These are phyloP conservation scores for Oryza longistaminata DNA, from an alignment of 176 grass and related monocot genomes.

Conservation along the genomic window DNA sequence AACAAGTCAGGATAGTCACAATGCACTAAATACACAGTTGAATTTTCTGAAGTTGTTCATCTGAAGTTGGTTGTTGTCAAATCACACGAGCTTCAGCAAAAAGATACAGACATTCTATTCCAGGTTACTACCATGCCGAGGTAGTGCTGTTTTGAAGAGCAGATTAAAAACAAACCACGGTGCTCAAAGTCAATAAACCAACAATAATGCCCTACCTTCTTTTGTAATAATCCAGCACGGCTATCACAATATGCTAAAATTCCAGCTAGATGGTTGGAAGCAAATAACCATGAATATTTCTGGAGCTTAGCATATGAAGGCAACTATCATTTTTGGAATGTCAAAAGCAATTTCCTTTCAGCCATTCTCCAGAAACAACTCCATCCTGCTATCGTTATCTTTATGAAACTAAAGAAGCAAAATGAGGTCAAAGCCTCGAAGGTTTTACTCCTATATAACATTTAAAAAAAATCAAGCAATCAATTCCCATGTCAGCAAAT, in stretches of 20 bases:
- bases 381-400: neutral
- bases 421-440: constrained; percentile 8
- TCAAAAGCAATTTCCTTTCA: neutral
- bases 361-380: constrained; percentile 14
- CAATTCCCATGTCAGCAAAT: constrained; percentile 51
- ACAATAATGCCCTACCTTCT: neutral
- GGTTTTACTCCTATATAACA: neutral
- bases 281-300: neutral
- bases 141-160: neutral
- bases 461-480: neutral
- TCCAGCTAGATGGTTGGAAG: neutral
- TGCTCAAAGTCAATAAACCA: neutral
- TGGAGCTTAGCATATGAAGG: constrained; percentile 5
- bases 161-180: neutral
- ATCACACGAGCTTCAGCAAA: neutral
- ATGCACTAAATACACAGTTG: neutral
- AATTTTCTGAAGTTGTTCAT: neutral
- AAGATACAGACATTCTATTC: neutral
- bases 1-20: neutral
- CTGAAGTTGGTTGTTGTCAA: neutral
- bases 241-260: neutral
- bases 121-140: neutral
- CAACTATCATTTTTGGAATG: neutral
- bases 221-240: neutral
- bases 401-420: neutral